Conservation (phyloP, 306 rosid genomes). For the Astragalus glycyphyllos region DNA sequence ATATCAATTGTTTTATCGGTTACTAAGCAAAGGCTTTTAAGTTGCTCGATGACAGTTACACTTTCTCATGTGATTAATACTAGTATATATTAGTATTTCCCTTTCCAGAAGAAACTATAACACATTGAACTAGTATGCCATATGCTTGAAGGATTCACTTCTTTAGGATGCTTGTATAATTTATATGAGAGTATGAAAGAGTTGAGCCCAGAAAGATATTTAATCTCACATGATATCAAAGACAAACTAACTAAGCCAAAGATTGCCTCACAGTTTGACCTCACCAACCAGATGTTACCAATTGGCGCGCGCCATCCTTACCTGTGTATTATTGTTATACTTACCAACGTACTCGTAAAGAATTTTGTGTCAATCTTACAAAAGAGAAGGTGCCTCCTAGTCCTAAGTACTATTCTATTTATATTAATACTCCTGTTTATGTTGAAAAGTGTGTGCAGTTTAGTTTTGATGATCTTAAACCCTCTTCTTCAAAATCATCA, state of each 20-base stretch:
- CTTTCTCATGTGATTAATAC: too few relatives aligned
- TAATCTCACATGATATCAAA: not conserved
- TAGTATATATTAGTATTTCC: too few relatives aligned
- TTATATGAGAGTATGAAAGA: not conserved
- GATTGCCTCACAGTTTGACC: not conserved
- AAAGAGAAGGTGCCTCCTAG: not conserved
- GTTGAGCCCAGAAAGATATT: not conserved
- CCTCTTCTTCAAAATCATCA: too few relatives aligned
- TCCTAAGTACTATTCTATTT: too few relatives aligned
- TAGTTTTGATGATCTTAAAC: too few relatives aligned
- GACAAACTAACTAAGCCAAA: not conserved
- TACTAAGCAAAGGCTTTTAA: too few relatives aligned
- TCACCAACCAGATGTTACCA: conserved; percentile 19
- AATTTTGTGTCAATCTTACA: not conserved
- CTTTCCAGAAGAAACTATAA: too few relatives aligned
- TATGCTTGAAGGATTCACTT: not conserved
- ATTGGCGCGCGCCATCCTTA: not conserved
- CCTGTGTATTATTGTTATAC: not conserved
- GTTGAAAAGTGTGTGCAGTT: too few relatives aligned
- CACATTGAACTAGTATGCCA: too few relatives aligned
- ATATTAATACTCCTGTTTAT: too few relatives aligned
- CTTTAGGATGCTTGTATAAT: not conserved
- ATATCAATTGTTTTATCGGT: too few relatives aligned
- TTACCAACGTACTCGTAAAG: not conserved
- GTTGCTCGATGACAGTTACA: too few relatives aligned